These are phyloP conservation scores for Suillus paluster DNA, from an alignment of 768 basidiomycete genomes.

Conservation along the genomic window DNA sequence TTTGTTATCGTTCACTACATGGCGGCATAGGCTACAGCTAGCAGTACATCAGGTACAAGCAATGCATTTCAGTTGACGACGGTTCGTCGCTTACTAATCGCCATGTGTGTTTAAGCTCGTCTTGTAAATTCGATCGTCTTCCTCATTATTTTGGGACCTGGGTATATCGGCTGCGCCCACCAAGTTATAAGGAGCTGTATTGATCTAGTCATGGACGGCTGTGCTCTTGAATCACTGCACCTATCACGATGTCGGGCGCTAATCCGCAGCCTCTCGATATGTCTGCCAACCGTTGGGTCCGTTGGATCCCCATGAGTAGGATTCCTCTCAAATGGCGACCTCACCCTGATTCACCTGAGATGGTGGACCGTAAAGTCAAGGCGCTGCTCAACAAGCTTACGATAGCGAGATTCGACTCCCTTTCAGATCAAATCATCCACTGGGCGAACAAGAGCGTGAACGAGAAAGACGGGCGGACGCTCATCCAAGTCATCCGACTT, in stretches of 20 bases:
- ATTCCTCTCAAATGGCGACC: slow-evolving; percentile 48
- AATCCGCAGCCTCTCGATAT: slow-evolving; percentile 72
- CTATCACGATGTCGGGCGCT: slow-evolving; percentile 26
- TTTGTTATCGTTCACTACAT: slow-evolving; percentile 20
- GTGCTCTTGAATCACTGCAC: slow-evolving; percentile 32
- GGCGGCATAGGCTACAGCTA: slow-evolving; percentile 24
- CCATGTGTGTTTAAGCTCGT: background rate
- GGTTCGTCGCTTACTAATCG: background rate
- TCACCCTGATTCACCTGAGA: slow-evolving; percentile 75
- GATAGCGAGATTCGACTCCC: slow-evolving; percentile 95
- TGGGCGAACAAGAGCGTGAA: slow-evolving; percentile 95
- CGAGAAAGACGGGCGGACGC: slow-evolving; percentile 91
- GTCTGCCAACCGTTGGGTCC: slow-evolving; percentile 87
- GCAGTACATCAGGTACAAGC: slow-evolving; percentile 40
- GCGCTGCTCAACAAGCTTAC: slow-evolving; percentile 92
- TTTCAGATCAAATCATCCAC: slow-evolving; percentile 91
- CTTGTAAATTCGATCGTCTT: no score
- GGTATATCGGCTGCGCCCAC: no score
- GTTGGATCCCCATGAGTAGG: slow-evolving; percentile 65
- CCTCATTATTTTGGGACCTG: no score
- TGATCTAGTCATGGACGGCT: background rate
- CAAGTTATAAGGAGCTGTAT: background rate
- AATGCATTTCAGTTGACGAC: slow-evolving; percentile 35
- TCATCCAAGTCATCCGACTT: slow-evolving; percentile 94
- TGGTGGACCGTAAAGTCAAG: slow-evolving; percentile 94